phyloP scores from a whole-genome alignment of 2,329 filamentous ascomycete species.

The Septoria petroselini region DNA sequence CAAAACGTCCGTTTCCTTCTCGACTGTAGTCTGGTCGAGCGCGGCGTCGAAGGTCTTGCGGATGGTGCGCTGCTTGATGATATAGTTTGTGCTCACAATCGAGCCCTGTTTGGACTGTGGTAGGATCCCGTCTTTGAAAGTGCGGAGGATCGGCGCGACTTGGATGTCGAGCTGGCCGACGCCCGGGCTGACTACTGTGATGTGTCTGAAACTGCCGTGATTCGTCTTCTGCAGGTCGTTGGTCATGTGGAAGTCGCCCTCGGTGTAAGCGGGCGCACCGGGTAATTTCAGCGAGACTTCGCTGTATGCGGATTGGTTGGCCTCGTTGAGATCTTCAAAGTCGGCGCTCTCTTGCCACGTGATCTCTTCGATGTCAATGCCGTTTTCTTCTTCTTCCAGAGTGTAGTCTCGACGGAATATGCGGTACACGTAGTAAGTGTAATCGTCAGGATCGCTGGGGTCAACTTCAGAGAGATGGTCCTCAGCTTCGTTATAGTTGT shows the following conservation, averaged over 20 bases:
- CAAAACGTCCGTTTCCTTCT: background rate
- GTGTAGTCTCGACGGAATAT: slow-evolving; percentile 14
- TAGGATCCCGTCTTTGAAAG: slow-evolving; percentile 2
- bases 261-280: background rate
- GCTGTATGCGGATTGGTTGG: slow-evolving; percentile 11
- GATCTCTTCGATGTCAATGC: background rate
- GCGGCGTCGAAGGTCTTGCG: slow-evolving; percentile 5
- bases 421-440: slow-evolving; percentile 12
- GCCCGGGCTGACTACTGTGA: background rate
- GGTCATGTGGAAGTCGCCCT: background rate
- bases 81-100: slow-evolving; percentile 2
- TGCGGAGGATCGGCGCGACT: background rate
- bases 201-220: background rate
- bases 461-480: slow-evolving; percentile 4
- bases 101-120: slow-evolving; percentile 8
- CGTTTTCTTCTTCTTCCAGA: slow-evolving; percentile 1
- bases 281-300: background rate
- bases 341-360: slow-evolving; percentile 2
- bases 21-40: slow-evolving; percentile 11
- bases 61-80: slow-evolving; percentile 2
- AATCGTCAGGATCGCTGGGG: slow-evolving; percentile 8
- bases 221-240: no score
- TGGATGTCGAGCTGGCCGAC: slow-evolving; percentile 13
- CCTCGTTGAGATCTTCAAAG: slow-evolving; percentile 10
- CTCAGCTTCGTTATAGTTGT: slow-evolving; percentile 1